Evolutionary conservation across 805 yeast species (phyloP), one percentile per base, ranked within the genome.

Genomic region (Pichia californica): DNA sequence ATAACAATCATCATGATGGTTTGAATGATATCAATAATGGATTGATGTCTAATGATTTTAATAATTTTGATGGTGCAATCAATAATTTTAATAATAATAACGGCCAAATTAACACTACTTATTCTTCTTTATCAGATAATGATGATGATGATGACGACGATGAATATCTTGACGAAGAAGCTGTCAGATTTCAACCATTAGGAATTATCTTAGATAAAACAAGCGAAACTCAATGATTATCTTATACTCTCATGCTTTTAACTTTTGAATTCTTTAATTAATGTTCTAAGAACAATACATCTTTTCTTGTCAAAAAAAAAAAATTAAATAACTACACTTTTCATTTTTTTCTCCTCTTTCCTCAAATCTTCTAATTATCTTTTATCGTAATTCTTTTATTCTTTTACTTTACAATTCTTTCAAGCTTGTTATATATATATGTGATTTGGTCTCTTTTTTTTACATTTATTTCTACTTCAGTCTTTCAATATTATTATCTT

Each of bases 121-220:
- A 37, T 37, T 37, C 32, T 9, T 37, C 40, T 36, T 46, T 47
- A 28, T 49, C 55, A 14, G 53, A 49, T 21, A 53, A 51, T 32
- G 52, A 48, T 16, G 47, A 44, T 16, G 53, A 38, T 6, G 45
- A 40, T 2, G 47, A 41, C 7, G 48, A 43, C 31, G 46, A 41
- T 18, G 51, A 44, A 26, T 46, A 31, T 21, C 40, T 51, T 21
- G 50, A 48, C 31, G 54, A 51, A 25, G 42, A 43, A 5, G 31
- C 43, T 23, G 41, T 51, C 5, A 42, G 40, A 21, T 45, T 42
- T 29, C 45, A 49, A 30, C 54, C 54, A 13, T 39, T 51, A 19
- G 54, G 54, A 8, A 51, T 51, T 30, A 46, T 41, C 5, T 11
- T 44, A n/a, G 43, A 44, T 21, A 32, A 23, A 4, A 10, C 35